These are phyloP conservation scores for Eucalyptus regnans DNA, from an alignment of 345 rosid genomes.

Conservation along the genomic window DNA sequence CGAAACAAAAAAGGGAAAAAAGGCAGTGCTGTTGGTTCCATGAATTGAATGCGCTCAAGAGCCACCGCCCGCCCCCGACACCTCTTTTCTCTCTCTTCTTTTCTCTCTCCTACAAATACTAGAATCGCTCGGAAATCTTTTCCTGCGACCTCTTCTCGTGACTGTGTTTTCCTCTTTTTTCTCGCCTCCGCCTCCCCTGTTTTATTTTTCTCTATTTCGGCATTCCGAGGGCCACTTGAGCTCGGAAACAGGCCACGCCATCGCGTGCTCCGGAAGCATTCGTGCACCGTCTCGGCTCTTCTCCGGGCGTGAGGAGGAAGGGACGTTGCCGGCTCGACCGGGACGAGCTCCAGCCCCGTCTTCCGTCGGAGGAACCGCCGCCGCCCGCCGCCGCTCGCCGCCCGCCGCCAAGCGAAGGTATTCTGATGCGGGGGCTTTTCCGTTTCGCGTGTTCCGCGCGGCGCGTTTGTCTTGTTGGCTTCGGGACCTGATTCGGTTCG, in stretches of 20 bases:
- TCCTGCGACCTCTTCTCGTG: background rate
- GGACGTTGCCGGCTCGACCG: background rate
- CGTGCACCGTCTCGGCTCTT: background rate
- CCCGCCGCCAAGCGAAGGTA: background rate
- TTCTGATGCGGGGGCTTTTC: background rate
- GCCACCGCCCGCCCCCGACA: background rate
- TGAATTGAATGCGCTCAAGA: conserved; percentile 26
- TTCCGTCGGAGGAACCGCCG: background rate
- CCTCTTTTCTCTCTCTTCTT: background rate
- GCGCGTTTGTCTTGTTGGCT: background rate
- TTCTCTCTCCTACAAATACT: conserved; percentile 8
- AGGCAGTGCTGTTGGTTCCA: conserved; percentile 2
- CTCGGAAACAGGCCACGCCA: background rate
- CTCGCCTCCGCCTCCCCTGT: background rate
- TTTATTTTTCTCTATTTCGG: background rate
- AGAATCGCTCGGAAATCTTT: background rate
- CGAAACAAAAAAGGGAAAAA: background rate
- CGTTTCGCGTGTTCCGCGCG: background rate
- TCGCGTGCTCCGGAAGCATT: background rate
- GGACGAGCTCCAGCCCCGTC: background rate
- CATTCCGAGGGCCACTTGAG: background rate
- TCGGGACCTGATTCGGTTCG: background rate
- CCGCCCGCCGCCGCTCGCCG: background rate
- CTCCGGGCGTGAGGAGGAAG: background rate
- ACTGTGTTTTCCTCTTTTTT: background rate